Conservation (phyloP, 148 eudicot genomes). For the Rhododendron henanense region DNA sequence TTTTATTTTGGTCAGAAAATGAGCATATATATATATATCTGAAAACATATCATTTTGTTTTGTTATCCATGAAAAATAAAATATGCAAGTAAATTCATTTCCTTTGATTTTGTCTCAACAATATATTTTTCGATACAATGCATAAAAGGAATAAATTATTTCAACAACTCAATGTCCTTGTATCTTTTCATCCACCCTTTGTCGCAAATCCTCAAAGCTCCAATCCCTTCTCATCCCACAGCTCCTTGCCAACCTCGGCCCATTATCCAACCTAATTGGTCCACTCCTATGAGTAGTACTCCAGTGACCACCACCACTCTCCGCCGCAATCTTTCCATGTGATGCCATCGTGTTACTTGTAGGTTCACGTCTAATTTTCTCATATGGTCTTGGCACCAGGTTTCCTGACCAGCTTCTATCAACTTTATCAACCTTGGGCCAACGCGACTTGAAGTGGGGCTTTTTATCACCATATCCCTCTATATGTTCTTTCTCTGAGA, state of each 20-base stretch:
- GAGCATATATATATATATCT: too few species aligned
- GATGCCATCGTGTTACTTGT: neutral
- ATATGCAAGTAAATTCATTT: too few species aligned
- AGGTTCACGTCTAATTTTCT: neutral
- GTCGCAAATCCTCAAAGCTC: conserved; percentile 7
- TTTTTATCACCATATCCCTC: neutral
- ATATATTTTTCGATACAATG: too few species aligned
- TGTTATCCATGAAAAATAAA: too few species aligned
- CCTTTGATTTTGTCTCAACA: too few species aligned
- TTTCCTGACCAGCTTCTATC: conserved; percentile 2
- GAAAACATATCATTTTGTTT: too few species aligned
- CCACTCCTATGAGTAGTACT: neutral
- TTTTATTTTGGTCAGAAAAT: too few species aligned
- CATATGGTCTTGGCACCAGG: neutral
- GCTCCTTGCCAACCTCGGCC: neutral
- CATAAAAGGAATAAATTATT: too few species aligned
- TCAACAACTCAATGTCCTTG: neutral
- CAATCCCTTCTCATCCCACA: conserved; percentile 8
- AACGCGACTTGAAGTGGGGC: neutral
- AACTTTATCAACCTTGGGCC: neutral
- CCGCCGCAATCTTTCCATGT: neutral
- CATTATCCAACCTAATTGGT: neutral
- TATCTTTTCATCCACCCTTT: neutral
- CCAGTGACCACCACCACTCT: neutral
- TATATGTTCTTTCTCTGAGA: neutral